Base-by-base conservation (phyloP, 768 basidiomycete genomes). In the Scleroderma bovista region DNA sequence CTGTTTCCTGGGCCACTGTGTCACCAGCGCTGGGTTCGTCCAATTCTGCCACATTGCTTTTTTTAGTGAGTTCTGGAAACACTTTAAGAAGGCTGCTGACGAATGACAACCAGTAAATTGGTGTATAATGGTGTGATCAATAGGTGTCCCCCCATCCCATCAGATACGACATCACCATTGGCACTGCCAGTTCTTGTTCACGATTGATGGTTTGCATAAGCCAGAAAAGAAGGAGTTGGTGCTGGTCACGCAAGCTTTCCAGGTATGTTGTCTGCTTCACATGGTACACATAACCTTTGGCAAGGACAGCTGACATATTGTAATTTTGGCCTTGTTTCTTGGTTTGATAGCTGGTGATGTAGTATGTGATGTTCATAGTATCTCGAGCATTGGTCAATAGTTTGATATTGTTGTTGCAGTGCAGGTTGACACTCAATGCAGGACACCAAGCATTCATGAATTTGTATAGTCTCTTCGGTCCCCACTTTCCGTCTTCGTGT, bases 81-180 rank as follows among this genome's bases (percentile, higher is more conserved):
- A 10, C 17, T 16, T 19, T 15, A 9, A 39, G 37, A 6, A 39
- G n/a, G 8, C 4, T 9, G 20, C 37, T 8, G 9, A 19, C 8
- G 16, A 39, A 39, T 3, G 17, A 39, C 17, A 20, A 58, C 71
- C 68, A 73, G 38, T 68, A 71, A 0, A 77, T 63, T 0, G 59
- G 47, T 0, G 56, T 57, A 48, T 68, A 77, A 13, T 54, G 31
- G 47, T 76, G 75, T 0, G 72, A 76, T 16, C 57, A 46, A 22
- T 59, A 71, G 0, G 51, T 40, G 44, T 75, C 74, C 0, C 68
- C 69, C 72, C 70, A 75, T 2, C 71, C 73, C 71, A 73, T 75
- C 0, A 76, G 38, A 40, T 74, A 71, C 8, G 58, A 61, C 0
- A 74, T 60, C 1, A 73, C 64, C 50, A 71, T 69, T 0, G 68